These are phyloP conservation scores for Aspergillus carlsbadensis DNA, from an alignment of 495 filamentous ascomycete genomes.

Conservation along the genomic window DNA sequence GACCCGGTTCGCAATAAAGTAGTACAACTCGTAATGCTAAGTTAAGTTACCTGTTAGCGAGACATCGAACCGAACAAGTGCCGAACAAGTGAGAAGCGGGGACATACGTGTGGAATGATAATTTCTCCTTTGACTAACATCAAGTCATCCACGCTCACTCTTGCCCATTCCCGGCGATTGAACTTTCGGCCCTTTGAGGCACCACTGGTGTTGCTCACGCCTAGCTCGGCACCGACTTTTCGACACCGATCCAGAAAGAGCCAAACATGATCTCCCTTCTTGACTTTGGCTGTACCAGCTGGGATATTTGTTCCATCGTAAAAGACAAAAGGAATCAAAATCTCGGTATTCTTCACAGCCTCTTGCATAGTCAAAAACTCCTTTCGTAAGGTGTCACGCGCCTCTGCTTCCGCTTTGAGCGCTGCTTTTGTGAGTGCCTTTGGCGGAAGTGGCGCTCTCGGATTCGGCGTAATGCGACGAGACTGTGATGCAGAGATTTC, in stretches of 20 bases:
- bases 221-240: constrained; percentile 83
- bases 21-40: constrained; percentile 95
- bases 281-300: constrained; percentile 75
- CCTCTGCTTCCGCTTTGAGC: constrained; percentile 74
- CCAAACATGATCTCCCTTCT: constrained; percentile 91
- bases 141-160: constrained; percentile 93
- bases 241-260: constrained; percentile 85
- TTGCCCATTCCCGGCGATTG: constrained; percentile 80
- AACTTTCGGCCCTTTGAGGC: constrained; percentile 56
- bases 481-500: constrained; percentile 33
- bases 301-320: constrained; percentile 98
- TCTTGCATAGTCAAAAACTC: constrained; percentile 85
- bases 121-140: constrained; percentile 90
- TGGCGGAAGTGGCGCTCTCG: constrained; percentile 65
- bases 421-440: constrained; percentile 85
- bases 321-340: constrained; percentile 93
- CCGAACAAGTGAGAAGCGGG: background rate
- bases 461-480: constrained; percentile 64
- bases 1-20: constrained; percentile 90
- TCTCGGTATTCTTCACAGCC: constrained; percentile 83
- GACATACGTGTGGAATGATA: constrained; percentile 89
- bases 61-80: constrained; percentile 1
- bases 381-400: constrained; percentile 77
- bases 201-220: constrained; percentile 59
- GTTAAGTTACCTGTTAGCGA: constrained; percentile 18